Conservation (phyloP, 345 rosid genomes). For the Hirschfeldia incana region DNA sequence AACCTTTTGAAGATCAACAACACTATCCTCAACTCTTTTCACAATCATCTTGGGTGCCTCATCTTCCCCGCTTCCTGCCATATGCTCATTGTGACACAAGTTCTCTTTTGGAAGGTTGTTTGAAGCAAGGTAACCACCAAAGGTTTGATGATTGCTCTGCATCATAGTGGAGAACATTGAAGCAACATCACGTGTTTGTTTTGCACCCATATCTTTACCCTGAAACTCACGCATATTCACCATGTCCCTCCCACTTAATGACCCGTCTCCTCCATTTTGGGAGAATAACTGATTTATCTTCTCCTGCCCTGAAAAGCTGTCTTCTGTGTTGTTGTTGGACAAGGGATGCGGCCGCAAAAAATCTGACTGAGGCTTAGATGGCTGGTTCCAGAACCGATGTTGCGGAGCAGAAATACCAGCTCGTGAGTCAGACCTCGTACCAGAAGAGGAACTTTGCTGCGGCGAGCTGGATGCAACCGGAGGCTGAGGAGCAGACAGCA, state of each 20-base stretch:
- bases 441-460: conserved; percentile 45
- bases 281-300: conserved; percentile 42
- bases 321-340: conserved; percentile 46
- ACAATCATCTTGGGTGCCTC: conserved; percentile 51
- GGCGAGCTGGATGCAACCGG: conserved; percentile 41
- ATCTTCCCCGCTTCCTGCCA: conserved; percentile 50
- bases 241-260: conserved; percentile 43
- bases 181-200: conserved; percentile 39
- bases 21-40: conserved; percentile 53
- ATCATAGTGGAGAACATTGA: conserved; percentile 35
- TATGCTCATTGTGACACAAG: conserved; percentile 54
- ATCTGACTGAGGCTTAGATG: conserved; percentile 39
- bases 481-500: conserved; percentile 46
- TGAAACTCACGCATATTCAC: conserved; percentile 26
- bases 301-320: conserved; percentile 39
- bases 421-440: conserved; percentile 44
- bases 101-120: conserved; percentile 45
- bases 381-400: conserved; percentile 44
- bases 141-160: conserved; percentile 61
- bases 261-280: conserved; percentile 37
- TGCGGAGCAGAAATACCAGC: conserved; percentile 46
- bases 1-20: conserved; percentile 47
- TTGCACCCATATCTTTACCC: conserved; percentile 47
- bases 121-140: conserved; percentile 56
- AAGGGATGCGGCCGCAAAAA: conserved; percentile 41